Conservation (phyloP, 345 rosid species). For the Gossypioides kirkii region DNA sequence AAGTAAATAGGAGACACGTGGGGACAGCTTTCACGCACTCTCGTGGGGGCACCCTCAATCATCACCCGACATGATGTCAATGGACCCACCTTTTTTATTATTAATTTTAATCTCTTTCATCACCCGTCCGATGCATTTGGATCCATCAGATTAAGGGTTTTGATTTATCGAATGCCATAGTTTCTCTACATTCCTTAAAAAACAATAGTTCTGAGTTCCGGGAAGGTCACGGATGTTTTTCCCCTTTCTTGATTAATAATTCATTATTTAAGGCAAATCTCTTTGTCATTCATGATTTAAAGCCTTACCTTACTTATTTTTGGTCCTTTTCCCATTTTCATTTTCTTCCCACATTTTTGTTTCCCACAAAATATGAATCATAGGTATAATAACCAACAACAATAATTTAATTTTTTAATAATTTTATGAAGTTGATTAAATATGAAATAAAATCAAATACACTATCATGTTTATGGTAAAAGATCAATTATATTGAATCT, state of each 20-base stretch:
- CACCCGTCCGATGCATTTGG: background rate
- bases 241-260: background rate
- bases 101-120: background rate
- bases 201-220: background rate
- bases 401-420: too few species aligned
- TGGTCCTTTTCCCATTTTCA: background rate
- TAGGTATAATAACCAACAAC: too few species aligned
- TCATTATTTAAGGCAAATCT: background rate
- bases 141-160: background rate
- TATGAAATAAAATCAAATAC: background rate
- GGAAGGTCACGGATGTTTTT: slow-evolving; percentile 10
- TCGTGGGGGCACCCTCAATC: slow-evolving; percentile 26
- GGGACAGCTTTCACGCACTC: slow-evolving; percentile 22
- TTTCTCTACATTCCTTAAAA: background rate
- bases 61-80: slow-evolving; percentile 35
- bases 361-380: too few species aligned
- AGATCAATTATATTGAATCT: background rate
- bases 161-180: background rate
- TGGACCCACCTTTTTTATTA: background rate
- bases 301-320: background rate
- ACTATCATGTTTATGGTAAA: background rate
- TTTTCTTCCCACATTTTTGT: too few species aligned
- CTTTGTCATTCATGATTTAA: background rate
- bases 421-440: too few species aligned
- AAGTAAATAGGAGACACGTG: slow-evolving; percentile 19